These are phyloP conservation scores for Pseudogymnoascus sp. DNA, from an alignment of 2,329 filamentous ascomycete genomes.

Conservation along the genomic window DNA sequence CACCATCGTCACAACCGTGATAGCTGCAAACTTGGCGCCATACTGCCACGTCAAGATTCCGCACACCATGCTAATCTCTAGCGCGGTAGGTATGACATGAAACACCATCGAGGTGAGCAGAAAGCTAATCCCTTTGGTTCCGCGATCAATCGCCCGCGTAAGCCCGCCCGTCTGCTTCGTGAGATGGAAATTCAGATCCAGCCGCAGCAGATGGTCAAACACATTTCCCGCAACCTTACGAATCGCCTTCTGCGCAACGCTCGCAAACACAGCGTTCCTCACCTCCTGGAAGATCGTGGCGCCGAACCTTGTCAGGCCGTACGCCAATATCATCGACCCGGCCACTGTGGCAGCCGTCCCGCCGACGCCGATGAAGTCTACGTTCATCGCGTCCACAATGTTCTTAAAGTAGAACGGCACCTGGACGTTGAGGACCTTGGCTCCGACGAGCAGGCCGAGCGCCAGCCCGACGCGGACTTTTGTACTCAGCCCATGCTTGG, in stretches of 20 bases:
- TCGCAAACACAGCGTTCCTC: constrained; percentile 92
- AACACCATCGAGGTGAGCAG: constrained; percentile 97
- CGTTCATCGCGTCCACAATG: constrained; percentile 96
- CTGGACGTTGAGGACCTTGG: constrained; percentile 94
- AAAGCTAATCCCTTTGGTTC: constrained; percentile 98
- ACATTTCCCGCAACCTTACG: constrained; percentile 84
- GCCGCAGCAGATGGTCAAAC: constrained; percentile 76
- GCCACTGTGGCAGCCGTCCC: constrained; percentile 84
- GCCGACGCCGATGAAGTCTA: constrained; percentile 80
- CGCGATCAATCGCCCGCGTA: constrained; percentile 88
- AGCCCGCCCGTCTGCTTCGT: constrained; percentile 90
- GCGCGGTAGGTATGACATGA: constrained; percentile 83
- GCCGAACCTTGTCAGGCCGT: constrained; percentile 80
- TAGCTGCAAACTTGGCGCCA: constrained; percentile 80
- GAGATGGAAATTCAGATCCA: constrained; percentile 91
- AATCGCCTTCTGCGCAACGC: constrained; percentile 94
- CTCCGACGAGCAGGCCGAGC: constrained; percentile 74
- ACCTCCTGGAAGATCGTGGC: constrained; percentile 87
- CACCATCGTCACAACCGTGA: constrained; percentile 84
- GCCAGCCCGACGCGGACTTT: constrained; percentile 79
- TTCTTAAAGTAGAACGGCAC: constrained; percentile 98
- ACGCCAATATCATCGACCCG: constrained; percentile 86
- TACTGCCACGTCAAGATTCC: constrained; percentile 96
- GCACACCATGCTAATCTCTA: constrained; percentile 93
- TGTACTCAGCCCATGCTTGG: constrained; percentile 75